These are phyloP conservation scores for Aspergillus sojae DNA, from an alignment of 2,329 filamentous ascomycete species.

Conservation along the genomic window DNA sequence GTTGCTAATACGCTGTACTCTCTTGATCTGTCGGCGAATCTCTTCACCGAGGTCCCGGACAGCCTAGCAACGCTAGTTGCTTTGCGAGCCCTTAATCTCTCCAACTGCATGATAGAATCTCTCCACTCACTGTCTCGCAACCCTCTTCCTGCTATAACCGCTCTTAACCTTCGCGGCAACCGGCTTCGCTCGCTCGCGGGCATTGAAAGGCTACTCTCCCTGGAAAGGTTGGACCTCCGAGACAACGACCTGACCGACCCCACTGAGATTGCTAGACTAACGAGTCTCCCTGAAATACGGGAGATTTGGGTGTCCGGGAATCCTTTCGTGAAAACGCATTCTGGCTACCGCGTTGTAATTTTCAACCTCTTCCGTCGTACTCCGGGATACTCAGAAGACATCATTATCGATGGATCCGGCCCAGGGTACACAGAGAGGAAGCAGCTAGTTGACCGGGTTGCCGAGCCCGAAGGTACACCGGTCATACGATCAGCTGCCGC, in stretches of 20 bases:
- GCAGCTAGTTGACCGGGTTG: slow-evolving; percentile 77
- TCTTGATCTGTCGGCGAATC: slow-evolving; percentile 86
- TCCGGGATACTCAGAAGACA: slow-evolving; percentile 86
- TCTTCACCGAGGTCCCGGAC: slow-evolving; percentile 93
- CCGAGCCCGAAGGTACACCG: slow-evolving; percentile 74
- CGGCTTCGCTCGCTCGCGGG: slow-evolving; percentile 84
- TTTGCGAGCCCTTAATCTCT: slow-evolving; percentile 88
- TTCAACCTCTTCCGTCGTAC: slow-evolving; percentile 95
- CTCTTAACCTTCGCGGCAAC: slow-evolving; percentile 87
- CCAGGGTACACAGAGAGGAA: slow-evolving; percentile 86
- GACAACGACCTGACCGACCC: slow-evolving; percentile 93
- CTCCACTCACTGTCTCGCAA: slow-evolving; percentile 83
- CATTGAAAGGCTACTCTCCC: slow-evolving; percentile 81
- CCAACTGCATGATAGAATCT: slow-evolving; percentile 96
- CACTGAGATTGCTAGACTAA: slow-evolving; percentile 84
- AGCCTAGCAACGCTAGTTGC: slow-evolving; percentile 82
- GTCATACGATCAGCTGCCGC: slow-evolving; percentile 71
- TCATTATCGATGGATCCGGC: slow-evolving; percentile 81
- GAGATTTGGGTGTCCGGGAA: slow-evolving; percentile 94
- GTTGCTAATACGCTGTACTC: slow-evolving; percentile 88
- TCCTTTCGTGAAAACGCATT: slow-evolving; percentile 84
- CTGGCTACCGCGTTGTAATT: slow-evolving; percentile 82
- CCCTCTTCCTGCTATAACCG: slow-evolving; percentile 86
- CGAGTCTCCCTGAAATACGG: slow-evolving; percentile 84
- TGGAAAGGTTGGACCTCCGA: slow-evolving; percentile 87